Base-by-base conservation (phyloP, 129 eudicot genomes). In the Lactuca sativa region DNA sequence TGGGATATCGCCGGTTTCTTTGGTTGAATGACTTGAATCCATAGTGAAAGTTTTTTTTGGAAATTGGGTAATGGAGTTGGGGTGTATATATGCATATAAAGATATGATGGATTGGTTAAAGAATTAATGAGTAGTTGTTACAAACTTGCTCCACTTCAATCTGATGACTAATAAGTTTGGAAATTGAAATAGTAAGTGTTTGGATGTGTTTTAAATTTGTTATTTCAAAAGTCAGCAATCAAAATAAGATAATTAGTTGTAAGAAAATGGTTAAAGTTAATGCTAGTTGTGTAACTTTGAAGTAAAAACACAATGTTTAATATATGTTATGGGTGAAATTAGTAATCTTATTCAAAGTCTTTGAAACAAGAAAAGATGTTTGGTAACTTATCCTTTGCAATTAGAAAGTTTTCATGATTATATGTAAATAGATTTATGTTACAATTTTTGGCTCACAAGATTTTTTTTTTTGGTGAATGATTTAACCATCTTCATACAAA, bases 101-200 rank as follows among this genome's bases (percentile, higher is more conserved):
- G 31, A n/a, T 66, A 59, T 77, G 70, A 67, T 81, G 90, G 80
- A 74, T 85, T 78, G 36, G 86, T 59, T 78, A 67, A 64, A 74
- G 62, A 67, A 56, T 17, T 13, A 54, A 17, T 3, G 66, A 55
- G 86, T 86, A 81, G 86, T 85, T 85, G 89, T 80, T 81, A 75
- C 62, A 59, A 80, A 85, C 90, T 85, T 78, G 84, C 82, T 85
- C 86, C 90, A 85, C 82, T 76, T 77, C 75, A 38, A 49, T 62
- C 38, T 36, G 41, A 67, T 69, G 55, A 69, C 40, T 56, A 47
- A 47, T 47, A 56, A 37, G 40, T 56, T 12, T 31, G n/a, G 30
- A 12, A 47, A 25, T 25, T 25, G 1, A 47, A 70, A 11, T 59
- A 13, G 43, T 0, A 13, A 40, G 52, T 37, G 51, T 15, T 62